Evolutionary conservation across 2,329 filamentous ascomycete genomes (phyloP), one percentile per base, ranked within the genome.

Genomic region (Stenocarpella maydis): DNA sequence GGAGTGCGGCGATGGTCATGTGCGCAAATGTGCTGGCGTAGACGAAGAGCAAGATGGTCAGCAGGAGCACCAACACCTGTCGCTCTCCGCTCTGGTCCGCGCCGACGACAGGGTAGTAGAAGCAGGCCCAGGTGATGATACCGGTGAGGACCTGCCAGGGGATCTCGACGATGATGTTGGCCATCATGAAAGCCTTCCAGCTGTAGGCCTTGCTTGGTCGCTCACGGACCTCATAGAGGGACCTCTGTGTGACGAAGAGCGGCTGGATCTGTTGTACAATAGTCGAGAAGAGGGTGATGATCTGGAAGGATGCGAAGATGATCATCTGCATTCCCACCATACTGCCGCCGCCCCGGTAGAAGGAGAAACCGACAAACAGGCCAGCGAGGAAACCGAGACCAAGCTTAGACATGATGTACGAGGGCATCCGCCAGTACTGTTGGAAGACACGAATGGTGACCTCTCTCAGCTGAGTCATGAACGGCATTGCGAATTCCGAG

Each of bases 381-480:
- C 86, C 83, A 28, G 88, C 84, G 68, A 88, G 83, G 64, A 86
- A 72, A 2, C 81, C 90, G 21, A 95, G 86, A 1, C 85, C 77
- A 2, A 87, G 78, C 81, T 95, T 95, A 68, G 91, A 87, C 78
- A 93, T 92, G 75, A 96, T 89, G 79, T 96, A 96, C 14, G 84
- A 84, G 0, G 93, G 93, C 68, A 89, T 93, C 54, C 93, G 87
- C 92, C 93, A 95, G 83, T 95, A 95, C 76, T 96, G 93, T 75
- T 93, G 87, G 80, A 94, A 94, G 7, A 94, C 88, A 69, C 93
- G 89, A 10, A 84, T 74, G 1, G 88, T 88, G 50, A 93, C 92
- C 69, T 89, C 84, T 52, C 78, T 80, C 1, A 95, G 79, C 76
- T 97, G 94, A 0, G 82, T 75, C 0, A 69, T 70, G 75, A 97